Conservation (phyloP, 163 green algal species). For the Dunaliella salina region DNA sequence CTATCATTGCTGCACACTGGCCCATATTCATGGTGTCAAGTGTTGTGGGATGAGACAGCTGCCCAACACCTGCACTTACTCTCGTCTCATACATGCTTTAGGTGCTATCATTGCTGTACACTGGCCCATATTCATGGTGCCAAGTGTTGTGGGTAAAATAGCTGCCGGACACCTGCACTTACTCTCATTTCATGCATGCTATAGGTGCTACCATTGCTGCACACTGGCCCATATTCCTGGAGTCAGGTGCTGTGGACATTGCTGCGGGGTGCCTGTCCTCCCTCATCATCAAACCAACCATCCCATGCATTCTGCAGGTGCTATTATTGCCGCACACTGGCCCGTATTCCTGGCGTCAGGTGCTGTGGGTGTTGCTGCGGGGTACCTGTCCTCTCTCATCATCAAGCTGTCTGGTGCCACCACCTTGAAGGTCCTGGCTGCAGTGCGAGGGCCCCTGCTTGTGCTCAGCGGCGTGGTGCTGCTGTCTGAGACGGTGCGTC, state of each 20-base stretch:
- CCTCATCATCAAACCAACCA: background rate
- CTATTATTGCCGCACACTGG: background rate
- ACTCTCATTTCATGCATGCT: background rate
- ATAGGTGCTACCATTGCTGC: background rate
- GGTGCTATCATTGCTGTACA: background rate
- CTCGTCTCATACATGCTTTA: background rate
- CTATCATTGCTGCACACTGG: background rate
- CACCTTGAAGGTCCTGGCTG: slow-evolving; percentile 13
- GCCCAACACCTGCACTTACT: background rate
- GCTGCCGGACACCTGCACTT: background rate
- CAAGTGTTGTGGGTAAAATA: too few relatives aligned
- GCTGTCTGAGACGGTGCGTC: slow-evolving; percentile 5
- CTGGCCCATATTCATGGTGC: background rate
- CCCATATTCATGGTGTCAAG: background rate
- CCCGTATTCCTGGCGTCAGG: background rate
- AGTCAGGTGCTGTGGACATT: background rate
- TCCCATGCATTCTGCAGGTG: background rate
- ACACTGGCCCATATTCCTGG: background rate
- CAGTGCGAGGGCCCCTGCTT: slow-evolving; percentile 7
- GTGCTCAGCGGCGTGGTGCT: slow-evolving; percentile 10
- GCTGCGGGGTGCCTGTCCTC: background rate
- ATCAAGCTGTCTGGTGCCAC: slow-evolving; percentile 17
- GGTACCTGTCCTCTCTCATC: slow-evolving; percentile 1
- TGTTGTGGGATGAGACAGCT: too few relatives aligned
- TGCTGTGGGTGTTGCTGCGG: background rate